Evolutionary conservation across 495 filamentous ascomycete species (phyloP).

Genomic region (Penicillium fimorum): DNA sequence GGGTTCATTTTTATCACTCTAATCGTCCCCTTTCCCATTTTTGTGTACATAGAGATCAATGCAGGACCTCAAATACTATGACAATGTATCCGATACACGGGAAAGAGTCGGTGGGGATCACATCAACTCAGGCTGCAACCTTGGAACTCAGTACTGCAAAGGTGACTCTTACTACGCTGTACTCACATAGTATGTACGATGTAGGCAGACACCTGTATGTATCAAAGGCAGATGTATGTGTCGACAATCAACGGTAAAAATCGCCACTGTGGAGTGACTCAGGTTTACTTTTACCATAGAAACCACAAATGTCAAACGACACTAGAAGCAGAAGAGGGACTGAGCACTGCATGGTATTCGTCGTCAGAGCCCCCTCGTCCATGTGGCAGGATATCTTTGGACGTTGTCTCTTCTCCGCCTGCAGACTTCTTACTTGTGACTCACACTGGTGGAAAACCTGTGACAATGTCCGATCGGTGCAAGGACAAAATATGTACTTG

Average conservation of each 20-base stretch:
- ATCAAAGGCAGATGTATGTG: neutral
- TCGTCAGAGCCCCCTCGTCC: slow-evolving; percentile 7
- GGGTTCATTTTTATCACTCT: neutral
- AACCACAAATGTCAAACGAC: slow-evolving; percentile 4
- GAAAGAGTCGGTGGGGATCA: slow-evolving; percentile 30
- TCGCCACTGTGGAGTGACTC: slow-evolving; percentile 21
- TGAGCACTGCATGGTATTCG: slow-evolving; percentile 10
- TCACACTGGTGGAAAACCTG: slow-evolving; percentile 4
- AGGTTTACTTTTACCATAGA: neutral
- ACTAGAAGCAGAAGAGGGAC: slow-evolving; percentile 12
- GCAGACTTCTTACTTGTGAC: slow-evolving; percentile 10
- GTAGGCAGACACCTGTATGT: slow-evolving; percentile 2
- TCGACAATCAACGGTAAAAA: neutral
- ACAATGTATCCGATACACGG: slow-evolving; percentile 23
- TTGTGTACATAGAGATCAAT: neutral
- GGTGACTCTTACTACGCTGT: neutral
- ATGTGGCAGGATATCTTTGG: slow-evolving; percentile 26
- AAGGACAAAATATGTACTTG: neutral
- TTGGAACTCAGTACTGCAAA: neutral
- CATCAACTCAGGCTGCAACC: slow-evolving; percentile 7
- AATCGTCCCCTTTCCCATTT: neutral
- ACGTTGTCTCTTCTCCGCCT: slow-evolving; percentile 16
- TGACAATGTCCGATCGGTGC: neutral
- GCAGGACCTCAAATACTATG: slow-evolving; percentile 13
- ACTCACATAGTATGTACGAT: neutral